Evolutionary conservation across 106 monocot species (phyloP).

Genomic region (Posidonia australis): DNA sequence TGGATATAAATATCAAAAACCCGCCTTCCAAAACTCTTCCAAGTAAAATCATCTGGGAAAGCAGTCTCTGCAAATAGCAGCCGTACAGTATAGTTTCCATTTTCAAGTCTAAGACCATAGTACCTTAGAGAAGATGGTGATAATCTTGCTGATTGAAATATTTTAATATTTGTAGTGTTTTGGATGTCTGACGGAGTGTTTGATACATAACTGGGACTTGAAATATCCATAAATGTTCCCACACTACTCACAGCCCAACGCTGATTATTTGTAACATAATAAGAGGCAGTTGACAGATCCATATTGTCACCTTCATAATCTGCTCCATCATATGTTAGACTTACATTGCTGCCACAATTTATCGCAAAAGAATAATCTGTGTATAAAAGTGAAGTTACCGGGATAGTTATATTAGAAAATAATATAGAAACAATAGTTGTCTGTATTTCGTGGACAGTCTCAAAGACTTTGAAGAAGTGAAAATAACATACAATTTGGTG

Average conservation of each 20-base stretch:
- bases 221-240: conserved; percentile 39
- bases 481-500: conserved; percentile 51
- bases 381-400: background rate
- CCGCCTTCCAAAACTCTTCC: conserved; percentile 61
- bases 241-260: conserved; percentile 70
- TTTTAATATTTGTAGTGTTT: conserved; percentile 56
- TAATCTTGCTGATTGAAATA: conserved; percentile 64
- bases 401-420: background rate
- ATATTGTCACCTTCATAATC: conserved; percentile 48
- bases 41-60: conserved; percentile 25
- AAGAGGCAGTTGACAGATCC: conserved; percentile 49
- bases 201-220: conserved; percentile 30
- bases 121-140: conserved; percentile 87
- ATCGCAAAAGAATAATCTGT: conserved; percentile 63
- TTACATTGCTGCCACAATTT: conserved; percentile 55
- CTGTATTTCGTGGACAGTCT: background rate
- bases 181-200: no score
- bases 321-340: conserved; percentile 33
- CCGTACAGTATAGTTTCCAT: conserved; percentile 68
- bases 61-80: conserved; percentile 53
- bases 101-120: conserved; percentile 78
- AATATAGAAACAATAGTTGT: background rate
- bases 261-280: conserved; percentile 42
- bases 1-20: conserved; percentile 83
- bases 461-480: background rate